phyloP scores from a whole-genome alignment of 805 yeast genomes.

The Candida silvatica region DNA sequence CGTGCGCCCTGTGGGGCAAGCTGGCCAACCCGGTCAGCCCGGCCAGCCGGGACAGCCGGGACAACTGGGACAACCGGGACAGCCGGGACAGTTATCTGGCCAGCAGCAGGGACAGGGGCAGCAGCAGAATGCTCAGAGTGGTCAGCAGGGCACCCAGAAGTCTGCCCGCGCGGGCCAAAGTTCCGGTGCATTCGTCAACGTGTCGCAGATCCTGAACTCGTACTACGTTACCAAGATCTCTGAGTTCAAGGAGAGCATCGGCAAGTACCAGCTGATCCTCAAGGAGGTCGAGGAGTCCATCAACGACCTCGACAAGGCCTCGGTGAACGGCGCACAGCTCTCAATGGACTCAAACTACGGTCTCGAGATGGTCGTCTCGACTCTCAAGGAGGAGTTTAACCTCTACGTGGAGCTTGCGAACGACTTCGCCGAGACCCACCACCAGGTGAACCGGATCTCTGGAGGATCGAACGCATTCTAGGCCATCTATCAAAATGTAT shows the following conservation, averaged over 20 bases:
- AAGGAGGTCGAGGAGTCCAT: constrained; percentile 55
- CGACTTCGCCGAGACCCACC: constrained; percentile 64
- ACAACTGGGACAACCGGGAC: too few relatives aligned
- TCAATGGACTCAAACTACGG: constrained; percentile 27
- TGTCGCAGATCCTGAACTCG: constrained; percentile 40
- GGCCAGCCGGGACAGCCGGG: too few relatives aligned
- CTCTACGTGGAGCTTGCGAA: constrained; percentile 72
- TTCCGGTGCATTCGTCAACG: constrained; percentile 37
- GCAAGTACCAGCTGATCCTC: constrained; percentile 37
- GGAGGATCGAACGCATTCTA: constrained; percentile 12
- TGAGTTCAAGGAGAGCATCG: constrained; percentile 36
- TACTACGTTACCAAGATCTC: constrained; percentile 40
- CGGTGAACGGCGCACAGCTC: constrained; percentile 11
- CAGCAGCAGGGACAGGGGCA: constrained; percentile 14
- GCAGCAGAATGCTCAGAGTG: constrained; percentile 22
- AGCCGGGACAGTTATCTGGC: neutral
- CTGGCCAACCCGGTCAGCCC: too few relatives aligned
- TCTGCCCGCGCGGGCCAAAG: too few relatives aligned
- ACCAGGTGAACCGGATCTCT: constrained; percentile 29
- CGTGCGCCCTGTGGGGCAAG: constrained; percentile 15
- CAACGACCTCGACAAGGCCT: constrained; percentile 45
- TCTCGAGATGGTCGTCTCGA: constrained; percentile 44
- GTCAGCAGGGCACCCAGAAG: constrained; percentile 24
- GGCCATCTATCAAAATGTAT: constrained; percentile 2
- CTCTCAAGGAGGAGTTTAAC: constrained; percentile 59